Conservation (phyloP, 305 asterid species). For the Galium porrigens region DNA sequence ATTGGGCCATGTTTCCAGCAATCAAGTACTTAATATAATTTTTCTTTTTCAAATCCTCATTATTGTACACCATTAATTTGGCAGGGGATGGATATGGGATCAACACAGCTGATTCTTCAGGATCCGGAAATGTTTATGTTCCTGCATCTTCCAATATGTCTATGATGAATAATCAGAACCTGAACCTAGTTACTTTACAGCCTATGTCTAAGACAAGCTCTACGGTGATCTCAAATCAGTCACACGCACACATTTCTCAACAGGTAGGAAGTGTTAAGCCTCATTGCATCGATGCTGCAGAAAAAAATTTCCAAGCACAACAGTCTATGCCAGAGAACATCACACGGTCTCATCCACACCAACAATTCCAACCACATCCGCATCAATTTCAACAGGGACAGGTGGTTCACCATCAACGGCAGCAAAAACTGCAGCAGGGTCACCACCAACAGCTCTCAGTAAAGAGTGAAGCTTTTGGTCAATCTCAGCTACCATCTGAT, state of each 20-base stretch:
- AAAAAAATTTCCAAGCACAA: constrained; percentile 41
- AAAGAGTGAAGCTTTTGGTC: constrained; percentile 39
- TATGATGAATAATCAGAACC: constrained; percentile 35
- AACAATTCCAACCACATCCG: constrained; percentile 41
- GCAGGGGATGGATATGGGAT: constrained; percentile 67
- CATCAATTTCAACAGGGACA: constrained; percentile 56
- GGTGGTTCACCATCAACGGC: constrained; percentile 41
- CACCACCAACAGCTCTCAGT: constrained; percentile 42
- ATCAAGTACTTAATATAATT: background rate
- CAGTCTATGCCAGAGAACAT: constrained; percentile 34
- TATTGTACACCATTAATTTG: constrained; percentile 2
- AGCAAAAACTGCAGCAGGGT: constrained; percentile 55
- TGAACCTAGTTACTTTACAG: constrained; percentile 37
- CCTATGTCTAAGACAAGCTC: constrained; percentile 42
- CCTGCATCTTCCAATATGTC: constrained; percentile 47
- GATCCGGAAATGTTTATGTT: constrained; percentile 46
- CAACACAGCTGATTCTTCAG: constrained; percentile 45
- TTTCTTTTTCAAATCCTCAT: background rate
- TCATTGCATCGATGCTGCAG: constrained; percentile 39
- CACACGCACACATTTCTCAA: constrained; percentile 36
- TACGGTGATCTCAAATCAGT: constrained; percentile 33
- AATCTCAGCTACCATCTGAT: constrained; percentile 40
- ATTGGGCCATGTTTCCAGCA: background rate
- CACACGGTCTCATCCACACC: constrained; percentile 42
- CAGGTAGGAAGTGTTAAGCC: constrained; percentile 35